phyloP scores from a whole-genome alignment of 225 moss, liverwort and hornwort genomes.

The Asterella californica region DNA sequence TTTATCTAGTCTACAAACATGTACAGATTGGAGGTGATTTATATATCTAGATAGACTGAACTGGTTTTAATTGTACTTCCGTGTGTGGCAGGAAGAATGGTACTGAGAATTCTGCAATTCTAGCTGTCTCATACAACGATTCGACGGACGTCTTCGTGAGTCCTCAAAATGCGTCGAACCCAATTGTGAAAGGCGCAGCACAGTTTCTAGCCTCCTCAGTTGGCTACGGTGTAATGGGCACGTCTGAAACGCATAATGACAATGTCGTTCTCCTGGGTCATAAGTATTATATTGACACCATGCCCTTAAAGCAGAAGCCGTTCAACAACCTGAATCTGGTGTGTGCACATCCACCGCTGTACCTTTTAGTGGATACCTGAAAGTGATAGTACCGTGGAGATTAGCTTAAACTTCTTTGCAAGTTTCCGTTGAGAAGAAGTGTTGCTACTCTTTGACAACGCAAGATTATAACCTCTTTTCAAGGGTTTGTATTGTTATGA shows the following conservation, averaged over 20 bases:
- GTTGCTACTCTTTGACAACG: background rate
- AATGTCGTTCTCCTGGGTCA: constrained; percentile 30
- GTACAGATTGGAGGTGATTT: no score
- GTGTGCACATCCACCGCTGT: background rate
- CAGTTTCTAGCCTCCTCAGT: constrained; percentile 20
- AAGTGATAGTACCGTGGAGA: background rate
- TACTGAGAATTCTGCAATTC: constrained; percentile 18
- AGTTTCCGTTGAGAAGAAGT: background rate
- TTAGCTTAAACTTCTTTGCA: background rate
- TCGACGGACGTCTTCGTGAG: constrained; percentile 29
- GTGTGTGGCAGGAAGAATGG: constrained; percentile 31
- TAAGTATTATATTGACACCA: constrained; percentile 37
- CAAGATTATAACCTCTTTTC: background rate
- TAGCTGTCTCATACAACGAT: constrained; percentile 34
- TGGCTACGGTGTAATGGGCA: background rate
- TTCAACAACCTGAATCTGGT: constrained; percentile 36
- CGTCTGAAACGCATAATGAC: constrained; percentile 14
- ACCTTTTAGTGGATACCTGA: background rate
- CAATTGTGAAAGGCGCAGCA: constrained; percentile 37
- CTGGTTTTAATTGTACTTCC: no score
- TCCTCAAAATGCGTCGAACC: constrained; percentile 32
- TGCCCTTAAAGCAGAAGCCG: constrained; percentile 16
- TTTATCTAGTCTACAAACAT: no score
- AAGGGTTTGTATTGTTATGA: background rate
- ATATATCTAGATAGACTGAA: background rate